Evolutionary conservation across 1,284 basidiomycete genomes (phyloP), one percentile per base, ranked within the genome.

Genomic region (Coniferiporia weirii): DNA sequence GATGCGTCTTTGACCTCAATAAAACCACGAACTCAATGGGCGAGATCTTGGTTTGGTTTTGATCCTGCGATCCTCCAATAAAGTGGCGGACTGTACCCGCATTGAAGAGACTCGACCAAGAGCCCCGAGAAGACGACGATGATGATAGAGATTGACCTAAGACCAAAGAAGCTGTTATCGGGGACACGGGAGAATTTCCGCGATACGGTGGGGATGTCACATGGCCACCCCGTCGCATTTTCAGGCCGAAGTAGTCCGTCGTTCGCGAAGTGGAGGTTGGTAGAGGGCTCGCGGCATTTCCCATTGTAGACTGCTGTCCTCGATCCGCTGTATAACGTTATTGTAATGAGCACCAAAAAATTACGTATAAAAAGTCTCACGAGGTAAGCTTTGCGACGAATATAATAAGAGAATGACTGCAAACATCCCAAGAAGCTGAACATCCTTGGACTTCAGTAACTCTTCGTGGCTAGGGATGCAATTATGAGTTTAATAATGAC

Each of bases 381-480:
- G 35, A 7, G 27, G 44, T 17, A 9, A 8, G 44, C 17, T 46
- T 12, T 35, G 34, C 9, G 57, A 22, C 27, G 34, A 13, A 73
- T 75, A 13, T 66, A 81, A 81, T 2, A 92, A 74, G 3, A 94
- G 73, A 17, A 93, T 70, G 50, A 85, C 78, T 0, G 90, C 80
- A 0, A 94, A 67, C 76, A 95, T 86, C 0, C 89, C 90, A 3
- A 95, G 77, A 76, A 93, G 87, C 66, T 95, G 91, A 0, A 93
- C 71, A 67, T 95, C 91, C 64, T 83, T 88, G 34, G 76, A 75
- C 22, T 75, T 76, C 5, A 82, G 79, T 36, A 92, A 77, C 61
- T 89, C 80, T 1, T 72, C 66, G 64, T 93, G 86, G 60, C 90
- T 93, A 60, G 46, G 57, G 46, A 61, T 35, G 17, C 60, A 44